phyloP scores from a whole-genome alignment of 2,329 filamentous ascomycete species.

The Colletotrichum sublineola region DNA sequence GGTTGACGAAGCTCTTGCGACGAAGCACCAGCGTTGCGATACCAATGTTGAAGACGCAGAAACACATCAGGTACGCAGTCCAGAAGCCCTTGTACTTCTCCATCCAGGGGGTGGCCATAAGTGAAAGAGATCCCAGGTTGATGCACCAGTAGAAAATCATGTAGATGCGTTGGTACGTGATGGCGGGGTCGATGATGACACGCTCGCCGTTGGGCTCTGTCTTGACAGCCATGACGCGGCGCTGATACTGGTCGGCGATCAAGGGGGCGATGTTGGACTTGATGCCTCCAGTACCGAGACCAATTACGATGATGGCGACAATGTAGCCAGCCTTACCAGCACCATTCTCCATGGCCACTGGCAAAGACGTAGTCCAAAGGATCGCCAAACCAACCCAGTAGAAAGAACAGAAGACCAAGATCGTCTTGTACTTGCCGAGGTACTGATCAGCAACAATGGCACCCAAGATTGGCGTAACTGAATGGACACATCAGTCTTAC shows the following conservation, averaged over 20 bases:
- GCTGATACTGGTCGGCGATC: conserved; percentile 76
- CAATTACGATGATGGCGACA: conserved; percentile 71
- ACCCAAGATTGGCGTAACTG: conserved; percentile 60
- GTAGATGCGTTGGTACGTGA: conserved; percentile 78
- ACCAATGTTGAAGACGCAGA: conserved; percentile 70
- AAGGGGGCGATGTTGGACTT: conserved; percentile 73
- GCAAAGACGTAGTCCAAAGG: conserved; percentile 64
- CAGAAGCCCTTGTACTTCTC: conserved; percentile 78
- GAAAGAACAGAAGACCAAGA: conserved; percentile 67
- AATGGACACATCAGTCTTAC: not conserved
- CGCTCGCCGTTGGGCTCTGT: conserved; percentile 64
- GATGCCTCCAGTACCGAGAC: conserved; percentile 76
- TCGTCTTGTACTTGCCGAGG: conserved; percentile 73
- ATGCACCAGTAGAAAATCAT: conserved; percentile 75
- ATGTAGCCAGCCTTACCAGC: conserved; percentile 65
- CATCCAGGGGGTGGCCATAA: conserved; percentile 76
- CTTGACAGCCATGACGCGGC: conserved; percentile 63
- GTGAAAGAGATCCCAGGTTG: conserved; percentile 74
- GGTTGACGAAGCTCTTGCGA: conserved; percentile 63
- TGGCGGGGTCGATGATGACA: conserved; percentile 75
- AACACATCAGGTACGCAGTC: conserved; percentile 69
- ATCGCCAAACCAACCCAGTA: conserved; percentile 71
- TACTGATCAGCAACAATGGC: conserved; percentile 70
- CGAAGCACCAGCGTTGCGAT: conserved; percentile 53
- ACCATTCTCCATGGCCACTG: conserved; percentile 52